These are phyloP conservation scores for Phaffia rhodozyma DNA, from an alignment of 1,284 basidiomycete species.

Conservation along the genomic window DNA sequence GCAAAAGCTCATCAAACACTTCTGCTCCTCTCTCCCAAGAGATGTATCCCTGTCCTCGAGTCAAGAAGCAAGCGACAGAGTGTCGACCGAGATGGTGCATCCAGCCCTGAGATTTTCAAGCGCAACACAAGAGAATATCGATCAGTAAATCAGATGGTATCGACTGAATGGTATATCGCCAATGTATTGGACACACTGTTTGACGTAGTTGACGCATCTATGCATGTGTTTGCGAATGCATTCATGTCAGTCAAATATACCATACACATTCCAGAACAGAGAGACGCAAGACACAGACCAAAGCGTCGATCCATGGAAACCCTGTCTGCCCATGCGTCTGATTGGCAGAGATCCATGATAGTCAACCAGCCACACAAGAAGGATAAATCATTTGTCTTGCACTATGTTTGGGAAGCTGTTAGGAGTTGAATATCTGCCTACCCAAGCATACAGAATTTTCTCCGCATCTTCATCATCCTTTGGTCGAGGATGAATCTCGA, in stretches of 20 bases:
- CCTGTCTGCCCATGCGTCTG: slow-evolving; percentile 38
- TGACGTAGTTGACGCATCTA: slow-evolving; percentile 39
- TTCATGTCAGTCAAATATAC: too few species aligned
- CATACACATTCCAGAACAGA: slow-evolving; percentile 22
- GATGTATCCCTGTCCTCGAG: slow-evolving; percentile 45
- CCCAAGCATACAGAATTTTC: slow-evolving; percentile 35
- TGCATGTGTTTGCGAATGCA: slow-evolving; percentile 29
- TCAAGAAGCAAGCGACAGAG: slow-evolving; percentile 44
- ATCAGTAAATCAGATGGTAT: background rate
- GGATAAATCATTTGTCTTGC: too few species aligned
- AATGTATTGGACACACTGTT: background rate
- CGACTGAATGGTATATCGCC: background rate
- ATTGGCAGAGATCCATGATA: background rate
- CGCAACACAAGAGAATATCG: slow-evolving; percentile 17
- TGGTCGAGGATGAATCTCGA: slow-evolving; percentile 34
- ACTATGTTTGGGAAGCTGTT: background rate
- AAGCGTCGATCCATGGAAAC: slow-evolving; percentile 39
- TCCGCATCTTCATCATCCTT: slow-evolving; percentile 35
- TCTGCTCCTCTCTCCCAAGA: slow-evolving; percentile 46
- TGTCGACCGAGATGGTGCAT: slow-evolving; percentile 43
- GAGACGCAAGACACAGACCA: background rate
- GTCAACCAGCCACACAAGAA: background rate
- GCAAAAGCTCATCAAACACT: slow-evolving; percentile 40
- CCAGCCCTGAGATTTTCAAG: slow-evolving; percentile 36
- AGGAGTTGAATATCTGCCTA: background rate